Conservation (phyloP, 345 rosid species). For the Eucalyptus polyanthemos region DNA sequence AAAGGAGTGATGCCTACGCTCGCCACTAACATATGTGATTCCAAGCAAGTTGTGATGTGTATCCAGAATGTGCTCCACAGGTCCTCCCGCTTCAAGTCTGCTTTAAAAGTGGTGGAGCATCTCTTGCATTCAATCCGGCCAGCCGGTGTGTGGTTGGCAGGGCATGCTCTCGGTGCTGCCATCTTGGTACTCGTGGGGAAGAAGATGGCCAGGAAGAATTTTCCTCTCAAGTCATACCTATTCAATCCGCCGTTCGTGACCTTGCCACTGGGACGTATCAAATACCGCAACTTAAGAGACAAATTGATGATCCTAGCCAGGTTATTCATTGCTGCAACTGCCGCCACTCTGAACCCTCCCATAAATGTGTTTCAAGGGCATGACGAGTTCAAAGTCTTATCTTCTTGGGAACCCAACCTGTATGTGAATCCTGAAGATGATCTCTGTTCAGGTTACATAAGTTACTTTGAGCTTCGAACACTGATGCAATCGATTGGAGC, state of each 20-base stretch:
- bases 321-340: not conserved
- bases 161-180: not conserved
- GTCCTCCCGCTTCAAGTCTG: not conserved
- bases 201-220: not conserved
- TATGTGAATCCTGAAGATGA: constrained; percentile 46
- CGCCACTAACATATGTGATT: not conserved
- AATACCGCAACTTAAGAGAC: not conserved
- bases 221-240: not conserved
- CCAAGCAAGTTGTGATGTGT: not conserved
- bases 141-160: not conserved
- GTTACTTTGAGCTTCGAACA: not conserved
- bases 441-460: constrained; percentile 33
- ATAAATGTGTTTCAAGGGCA: not conserved
- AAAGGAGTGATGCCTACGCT: not conserved
- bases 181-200: not conserved
- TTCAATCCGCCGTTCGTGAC: not conserved
- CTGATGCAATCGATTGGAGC: not conserved
- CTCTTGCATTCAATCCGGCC: not conserved
- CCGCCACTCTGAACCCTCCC: not conserved
- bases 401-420: constrained; percentile 40
- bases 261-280: not conserved
- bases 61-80: not conserved
- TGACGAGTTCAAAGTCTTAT: not conserved
- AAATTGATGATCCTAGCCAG: not conserved
- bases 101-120: not conserved